Base-by-base conservation (phyloP, 257 asterid genomes). In the Fraxinus pennsylvanica region DNA sequence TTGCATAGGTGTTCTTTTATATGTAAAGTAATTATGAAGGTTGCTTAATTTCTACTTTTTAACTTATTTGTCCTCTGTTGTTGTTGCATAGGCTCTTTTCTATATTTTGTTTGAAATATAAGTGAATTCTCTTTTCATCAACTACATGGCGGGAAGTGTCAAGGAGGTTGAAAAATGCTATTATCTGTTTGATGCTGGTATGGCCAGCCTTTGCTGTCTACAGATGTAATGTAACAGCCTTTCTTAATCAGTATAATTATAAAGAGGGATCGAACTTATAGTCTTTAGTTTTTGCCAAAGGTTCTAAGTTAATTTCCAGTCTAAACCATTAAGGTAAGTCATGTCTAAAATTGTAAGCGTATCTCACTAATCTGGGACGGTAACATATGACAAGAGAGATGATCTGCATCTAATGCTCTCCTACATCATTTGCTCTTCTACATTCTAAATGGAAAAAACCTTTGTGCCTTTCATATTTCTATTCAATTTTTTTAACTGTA, bases 1-100 rank as follows among this genome's bases (percentile, higher is more conserved):
- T 68, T 82, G 30, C 33, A 36, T 14, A 27, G 68, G 9, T 72
- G 69, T 39, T 75, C 14, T 2, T 74, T 74, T 9, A 36, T 74
- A 74, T 32, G 35, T 12, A 6, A 14, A 63, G 2, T 5, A 36
- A 13, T 17, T 57, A 17, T 33, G 17, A 10, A 13, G 29, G 41
- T 66, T 29, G 67, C 47, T 29, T 27, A 3, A 66, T 33, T 78
- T 57, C 22, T 38, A 30, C 4, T 54, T 17, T 43, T 67, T 17
- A n/a, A 13, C 29, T 68, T 21, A 41, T 2, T 47, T 76, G 21
- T 43, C 33, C 30, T 67, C 43, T 36, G 27, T 33, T 6, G 36
- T 10, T 6, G 36, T 10, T 30, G 27, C 47, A 59, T 22, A 22
- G 13, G 25, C 27, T 19, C 65, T 17, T 54, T 54, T 43, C 50